Evolutionary conservation across 1,139 yeast species (phyloP).

Genomic region (Hemisphaericaspora subhashii): DNA sequence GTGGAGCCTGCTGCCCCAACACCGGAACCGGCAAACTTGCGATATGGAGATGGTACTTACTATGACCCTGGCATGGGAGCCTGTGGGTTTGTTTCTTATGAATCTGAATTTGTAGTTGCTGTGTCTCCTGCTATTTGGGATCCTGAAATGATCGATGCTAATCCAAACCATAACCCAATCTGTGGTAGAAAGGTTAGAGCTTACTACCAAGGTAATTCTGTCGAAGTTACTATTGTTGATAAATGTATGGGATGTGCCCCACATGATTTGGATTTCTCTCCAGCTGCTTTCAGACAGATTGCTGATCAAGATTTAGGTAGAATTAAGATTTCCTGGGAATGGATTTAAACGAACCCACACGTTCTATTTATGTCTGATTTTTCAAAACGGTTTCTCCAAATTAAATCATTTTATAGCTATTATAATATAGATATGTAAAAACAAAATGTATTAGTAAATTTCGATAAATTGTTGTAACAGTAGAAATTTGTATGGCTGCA

Average conservation of each 20-base stretch:
- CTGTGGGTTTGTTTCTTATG: slow-evolving; percentile 52
- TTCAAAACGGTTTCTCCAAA: too few species aligned
- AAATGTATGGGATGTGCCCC: slow-evolving; percentile 41
- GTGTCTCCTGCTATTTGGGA: slow-evolving; percentile 38
- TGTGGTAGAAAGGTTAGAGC: slow-evolving; percentile 46
- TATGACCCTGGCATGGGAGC: slow-evolving; percentile 62
- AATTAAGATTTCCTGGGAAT: slow-evolving; percentile 45
- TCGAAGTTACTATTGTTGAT: slow-evolving; percentile 45
- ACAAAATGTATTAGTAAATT: too few species aligned
- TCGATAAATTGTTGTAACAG: too few species aligned
- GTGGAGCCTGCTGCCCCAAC: background rate
- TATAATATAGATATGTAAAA: too few species aligned
- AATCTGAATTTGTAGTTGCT: slow-evolving; percentile 50
- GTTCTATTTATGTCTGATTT: too few species aligned
- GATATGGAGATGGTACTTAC: slow-evolving; percentile 33
- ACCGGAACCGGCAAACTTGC: background rate
- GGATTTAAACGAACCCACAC: slow-evolving; percentile 17
- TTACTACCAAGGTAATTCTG: slow-evolving; percentile 39
- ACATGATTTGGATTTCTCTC: slow-evolving; percentile 45
- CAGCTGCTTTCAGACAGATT: slow-evolving; percentile 38
- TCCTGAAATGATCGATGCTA: slow-evolving; percentile 29
- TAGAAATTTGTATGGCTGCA: too few species aligned
- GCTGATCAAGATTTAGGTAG: slow-evolving; percentile 43
- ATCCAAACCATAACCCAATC: slow-evolving; percentile 43
- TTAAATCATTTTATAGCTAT: too few species aligned